These are phyloP conservation scores for Phytophthora cactorum DNA, from an alignment of 352 stramenopile genomes.

Conservation along the genomic window DNA sequence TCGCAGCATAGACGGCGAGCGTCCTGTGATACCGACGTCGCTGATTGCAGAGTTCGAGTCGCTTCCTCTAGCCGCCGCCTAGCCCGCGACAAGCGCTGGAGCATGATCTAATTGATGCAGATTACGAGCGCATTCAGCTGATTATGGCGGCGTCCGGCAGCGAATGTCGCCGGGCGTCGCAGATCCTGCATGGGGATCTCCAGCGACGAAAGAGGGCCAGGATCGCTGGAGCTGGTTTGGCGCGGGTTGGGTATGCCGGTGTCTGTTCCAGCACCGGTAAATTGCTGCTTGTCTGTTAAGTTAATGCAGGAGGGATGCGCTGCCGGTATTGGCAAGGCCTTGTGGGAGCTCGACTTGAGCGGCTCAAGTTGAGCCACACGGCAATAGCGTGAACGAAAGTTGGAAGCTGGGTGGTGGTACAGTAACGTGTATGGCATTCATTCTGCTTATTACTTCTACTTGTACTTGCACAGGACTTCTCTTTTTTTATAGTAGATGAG, in stretches of 20 bases:
- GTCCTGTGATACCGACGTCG: background rate
- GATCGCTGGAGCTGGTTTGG: constrained; percentile 8
- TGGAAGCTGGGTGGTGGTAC: background rate
- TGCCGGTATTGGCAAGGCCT: background rate
- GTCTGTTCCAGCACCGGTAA: constrained; percentile 13
- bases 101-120: constrained; percentile 15
- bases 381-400: no score
- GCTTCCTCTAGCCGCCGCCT: constrained; percentile 4
- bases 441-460: constrained; percentile 34
- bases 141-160: constrained; percentile 20
- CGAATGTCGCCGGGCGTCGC: constrained; percentile 4
- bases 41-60: constrained; percentile 15
- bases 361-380: no score
- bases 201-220: background rate
- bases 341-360: constrained; percentile 1
- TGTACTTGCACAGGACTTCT: constrained; percentile 17
- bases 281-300: constrained; percentile 4
- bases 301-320: constrained; percentile 4
- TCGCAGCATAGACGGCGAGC: constrained; percentile 17
- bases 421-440: constrained; percentile 30
- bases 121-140: constrained; percentile 26
- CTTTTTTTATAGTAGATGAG: constrained; percentile 51
- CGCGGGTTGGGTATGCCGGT: background rate
- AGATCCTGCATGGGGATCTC: constrained; percentile 20
- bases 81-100: constrained; percentile 9